phyloP scores from a whole-genome alignment of 768 basidiomycete genomes.

The Mrakia gelida region DNA sequence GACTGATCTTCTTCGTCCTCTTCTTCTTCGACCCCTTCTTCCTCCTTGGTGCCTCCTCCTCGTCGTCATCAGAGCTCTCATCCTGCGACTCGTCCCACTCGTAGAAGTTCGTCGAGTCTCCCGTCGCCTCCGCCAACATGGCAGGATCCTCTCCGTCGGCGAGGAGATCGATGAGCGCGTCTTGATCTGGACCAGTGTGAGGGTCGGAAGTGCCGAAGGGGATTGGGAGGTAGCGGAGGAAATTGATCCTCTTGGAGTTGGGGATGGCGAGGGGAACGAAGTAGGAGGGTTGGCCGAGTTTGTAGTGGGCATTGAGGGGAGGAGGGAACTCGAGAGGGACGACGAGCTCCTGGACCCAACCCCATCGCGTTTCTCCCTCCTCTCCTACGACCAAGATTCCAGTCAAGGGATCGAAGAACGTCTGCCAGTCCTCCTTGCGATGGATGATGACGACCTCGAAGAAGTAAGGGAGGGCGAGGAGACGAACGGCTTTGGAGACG shows the following conservation, averaged over 20 bases:
- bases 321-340: neutral
- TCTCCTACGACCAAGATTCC: neutral
- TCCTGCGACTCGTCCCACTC: neutral
- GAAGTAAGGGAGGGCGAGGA: neutral
- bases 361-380: neutral
- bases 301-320: neutral
- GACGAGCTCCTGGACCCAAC: neutral
- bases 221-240: neutral
- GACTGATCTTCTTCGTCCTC: too few relatives aligned
- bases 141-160: neutral
- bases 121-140: neutral
- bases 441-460: neutral
- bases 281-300: neutral
- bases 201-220: neutral
- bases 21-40: too few relatives aligned
- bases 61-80: neutral
- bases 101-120: neutral
- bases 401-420: too few relatives aligned
- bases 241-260: neutral
- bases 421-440: too few relatives aligned
- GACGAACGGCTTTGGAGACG: neutral
- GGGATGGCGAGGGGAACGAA: neutral
- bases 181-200: neutral
- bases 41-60: neutral
- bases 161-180: neutral